Base-by-base conservation (phyloP, 306 rosid species). In the Potentilla sterilis region DNA sequence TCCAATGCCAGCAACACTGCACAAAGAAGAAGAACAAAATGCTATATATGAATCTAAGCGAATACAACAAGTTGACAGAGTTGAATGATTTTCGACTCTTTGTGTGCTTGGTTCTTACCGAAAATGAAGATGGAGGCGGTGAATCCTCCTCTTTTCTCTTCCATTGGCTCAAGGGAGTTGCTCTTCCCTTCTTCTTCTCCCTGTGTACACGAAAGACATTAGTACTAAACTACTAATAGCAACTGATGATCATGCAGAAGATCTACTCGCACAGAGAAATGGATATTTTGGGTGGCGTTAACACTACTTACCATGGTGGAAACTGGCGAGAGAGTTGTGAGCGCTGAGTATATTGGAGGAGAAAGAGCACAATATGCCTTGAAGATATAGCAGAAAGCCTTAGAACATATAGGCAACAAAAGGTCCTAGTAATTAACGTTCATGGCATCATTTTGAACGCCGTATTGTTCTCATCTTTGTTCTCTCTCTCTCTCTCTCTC, bases 1-100 rank as follows among this genome's bases (percentile, higher is more conserved):
- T 92, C 98, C 84, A 92, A 86, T 70, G 91, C 88, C 55, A 86
- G 71, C 81, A 92, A 73, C 3, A 80, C 97, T 92, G 69, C 42
- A 52, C 0, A 16, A 57, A 68, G 19, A 75, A 28, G 41, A 37
- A 37, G 9, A 8, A 62, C 68, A 61, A 73, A 14, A 64, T 69
- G 59, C 4, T 41, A 32, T 55, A 64, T 69, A 15, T 42, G 57
- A 73, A 52, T 71, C 75, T 44, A 3, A 1, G 9, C 70, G 66
- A 21, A 75, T 12, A 5, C 2, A 66, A 70, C 73, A 64, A 72
- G 16, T 46, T 59, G 54, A 55, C 62, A 4, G 61, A 41, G 52
- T 1, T 49, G 9, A 22, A 70, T 67, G 28, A 40, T 22, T 52
- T 4, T 59, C 34, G 34, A 28, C 4, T 24, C 3, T 24, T 59